Percentiles rank a stretch among this genome's conserved stretches.
phyloP scores from a whole-genome alignment of 1,284 basidiomycete species.

The Trichosporon coremiiforme region DNA sequence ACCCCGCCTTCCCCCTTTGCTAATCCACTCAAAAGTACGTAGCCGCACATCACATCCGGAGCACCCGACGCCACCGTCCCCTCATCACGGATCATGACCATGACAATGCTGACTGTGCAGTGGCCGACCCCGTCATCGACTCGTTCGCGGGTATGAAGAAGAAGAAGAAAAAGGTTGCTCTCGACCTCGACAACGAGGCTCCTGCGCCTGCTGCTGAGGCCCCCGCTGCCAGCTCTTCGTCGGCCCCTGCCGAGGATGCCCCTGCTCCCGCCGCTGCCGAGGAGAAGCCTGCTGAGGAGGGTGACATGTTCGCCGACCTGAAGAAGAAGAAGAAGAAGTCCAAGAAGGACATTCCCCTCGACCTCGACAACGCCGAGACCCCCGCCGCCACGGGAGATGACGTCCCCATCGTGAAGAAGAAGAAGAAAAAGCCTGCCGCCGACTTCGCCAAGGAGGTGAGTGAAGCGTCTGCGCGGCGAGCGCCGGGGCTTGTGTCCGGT shows the following conservation, averaged over 20 bases:
- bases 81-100: neutral
- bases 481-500: neutral
- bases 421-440: slow-evolving; percentile 58
- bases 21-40: slow-evolving; percentile 1
- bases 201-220: slow-evolving; percentile 43
- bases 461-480: slow-evolving; percentile 48
- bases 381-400: slow-evolving; percentile 48
- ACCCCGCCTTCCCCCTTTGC: neutral
- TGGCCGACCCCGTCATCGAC: slow-evolving; percentile 56
- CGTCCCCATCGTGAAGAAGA: slow-evolving; percentile 61
- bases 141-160: slow-evolving; percentile 61
- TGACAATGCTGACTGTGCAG: neutral
- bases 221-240: slow-evolving; percentile 38
- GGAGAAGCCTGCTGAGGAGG: slow-evolving; percentile 43
- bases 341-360: slow-evolving; percentile 56
- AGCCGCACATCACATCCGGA: neutral
- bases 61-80: neutral
- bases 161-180: slow-evolving; percentile 59
- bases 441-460: slow-evolving; percentile 72
- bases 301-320: slow-evolving; percentile 59
- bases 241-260: slow-evolving; percentile 38
- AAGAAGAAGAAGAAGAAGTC: slow-evolving; percentile 61
- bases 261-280: slow-evolving; percentile 40
- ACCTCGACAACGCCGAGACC: slow-evolving; percentile 42
- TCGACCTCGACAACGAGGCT: slow-evolving; percentile 53